Percentiles rank a stretch among this genome's conserved stretches.
Conservation (phyloP, 1,284 basidiomycete species). For the Apiotrichum akiyoshidainum region DNA sequence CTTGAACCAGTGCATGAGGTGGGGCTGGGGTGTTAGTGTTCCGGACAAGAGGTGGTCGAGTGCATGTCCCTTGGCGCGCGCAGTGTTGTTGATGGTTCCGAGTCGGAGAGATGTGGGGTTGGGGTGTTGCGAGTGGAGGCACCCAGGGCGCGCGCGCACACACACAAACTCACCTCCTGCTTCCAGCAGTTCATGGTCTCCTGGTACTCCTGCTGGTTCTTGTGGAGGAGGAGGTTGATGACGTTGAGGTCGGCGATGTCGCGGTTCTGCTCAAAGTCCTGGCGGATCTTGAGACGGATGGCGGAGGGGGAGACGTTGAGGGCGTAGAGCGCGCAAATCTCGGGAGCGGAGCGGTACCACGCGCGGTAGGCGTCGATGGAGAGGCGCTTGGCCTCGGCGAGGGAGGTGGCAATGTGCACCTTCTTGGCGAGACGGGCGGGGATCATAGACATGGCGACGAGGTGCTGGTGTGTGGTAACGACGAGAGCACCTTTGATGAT, state of each 20-base stretch:
- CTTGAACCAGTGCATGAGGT: conserved; percentile 52
- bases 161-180: conserved; percentile 55
- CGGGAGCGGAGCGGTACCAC: conserved; percentile 89
- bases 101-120: neutral
- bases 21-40: conserved; percentile 33
- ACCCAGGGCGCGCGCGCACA: neutral
- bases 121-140: neutral
- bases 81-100: no score
- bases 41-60: neutral
- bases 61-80: neutral
- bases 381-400: conserved; percentile 67
- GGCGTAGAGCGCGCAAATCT: conserved; percentile 80
- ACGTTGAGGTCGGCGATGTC: conserved; percentile 76
- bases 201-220: conserved; percentile 85
- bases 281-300: conserved; percentile 77
- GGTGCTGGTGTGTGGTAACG: neutral
- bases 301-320: conserved; percentile 77
- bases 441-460: conserved; percentile 70
- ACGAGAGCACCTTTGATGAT: neutral
- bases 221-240: conserved; percentile 83
- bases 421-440: conserved; percentile 79
- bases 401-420: conserved; percentile 60
- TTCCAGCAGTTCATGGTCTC: conserved; percentile 95
- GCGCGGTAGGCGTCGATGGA: conserved; percentile 80
- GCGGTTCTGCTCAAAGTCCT: conserved; percentile 82